These are phyloP conservation scores for Dryas drummondii DNA, from an alignment of 306 rosid genomes.

Conservation along the genomic window DNA sequence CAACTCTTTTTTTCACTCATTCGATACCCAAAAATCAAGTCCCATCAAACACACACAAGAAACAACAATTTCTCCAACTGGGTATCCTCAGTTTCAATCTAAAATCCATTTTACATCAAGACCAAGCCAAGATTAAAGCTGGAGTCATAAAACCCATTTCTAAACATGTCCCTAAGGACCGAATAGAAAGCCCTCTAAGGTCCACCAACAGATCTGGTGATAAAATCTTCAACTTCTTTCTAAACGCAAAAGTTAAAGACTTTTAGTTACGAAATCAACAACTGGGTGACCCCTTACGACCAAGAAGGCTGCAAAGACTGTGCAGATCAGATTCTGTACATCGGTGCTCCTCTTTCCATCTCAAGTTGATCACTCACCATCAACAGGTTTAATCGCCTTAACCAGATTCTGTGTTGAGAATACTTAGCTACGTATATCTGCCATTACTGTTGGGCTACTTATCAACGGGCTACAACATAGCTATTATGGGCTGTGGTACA, in stretches of 20 bases:
- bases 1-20: conserved; percentile 17
- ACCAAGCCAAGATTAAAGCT: conserved; percentile 34
- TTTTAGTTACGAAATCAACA: no score
- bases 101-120: conserved; percentile 41
- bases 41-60: conserved; percentile 48
- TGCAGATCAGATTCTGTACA: conserved; percentile 65
- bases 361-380: conserved; percentile 49
- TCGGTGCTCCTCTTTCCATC: conserved; percentile 58
- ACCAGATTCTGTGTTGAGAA: conserved; percentile 35
- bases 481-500: no score
- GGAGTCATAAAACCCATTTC: conserved; percentile 21
- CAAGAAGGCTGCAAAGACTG: conserved; percentile 84
- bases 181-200: not conserved
- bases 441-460: no score
- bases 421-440: no score
- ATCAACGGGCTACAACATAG: no score
- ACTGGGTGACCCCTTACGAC: conserved; percentile 73
- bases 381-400: conserved; percentile 48
- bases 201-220: conserved; percentile 33
- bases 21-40: conserved; percentile 41
- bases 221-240: no score
- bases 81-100: conserved; percentile 27
- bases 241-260: no score
- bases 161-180: conserved; percentile 1
- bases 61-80: conserved; percentile 32